Evolutionary conservation across 1,284 basidiomycete species (phyloP).

Genomic region (Ganoderma lingzhi): DNA sequence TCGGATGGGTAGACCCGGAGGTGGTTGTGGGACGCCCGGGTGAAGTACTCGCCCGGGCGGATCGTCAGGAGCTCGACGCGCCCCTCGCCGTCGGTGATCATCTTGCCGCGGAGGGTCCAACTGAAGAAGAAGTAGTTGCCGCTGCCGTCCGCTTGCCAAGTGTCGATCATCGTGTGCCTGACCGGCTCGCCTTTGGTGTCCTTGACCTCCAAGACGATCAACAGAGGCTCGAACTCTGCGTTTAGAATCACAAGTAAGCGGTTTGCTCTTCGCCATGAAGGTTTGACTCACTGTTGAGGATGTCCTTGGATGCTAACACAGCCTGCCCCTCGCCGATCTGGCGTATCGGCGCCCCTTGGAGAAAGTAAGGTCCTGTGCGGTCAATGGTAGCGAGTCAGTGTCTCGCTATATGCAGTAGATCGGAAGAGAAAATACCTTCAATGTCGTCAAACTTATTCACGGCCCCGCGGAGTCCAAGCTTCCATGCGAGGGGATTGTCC

Average conservation of each 20-base stretch:
- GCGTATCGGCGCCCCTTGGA: slow-evolving; percentile 35
- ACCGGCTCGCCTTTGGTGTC: slow-evolving; percentile 38
- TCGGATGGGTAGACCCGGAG: slow-evolving; percentile 26
- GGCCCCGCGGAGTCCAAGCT: not conserved
- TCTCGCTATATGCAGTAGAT: not conserved
- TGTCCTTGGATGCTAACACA: slow-evolving; percentile 34
- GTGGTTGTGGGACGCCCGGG: slow-evolving; percentile 39
- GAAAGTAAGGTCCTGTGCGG: slow-evolving; percentile 38
- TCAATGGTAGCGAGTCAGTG: not conserved
- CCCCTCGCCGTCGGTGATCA: slow-evolving; percentile 37
- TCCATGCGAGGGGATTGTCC: slow-evolving; percentile 18
- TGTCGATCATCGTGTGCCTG: slow-evolving; percentile 34
- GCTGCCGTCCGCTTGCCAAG: slow-evolving; percentile 40
- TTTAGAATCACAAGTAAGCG: not conserved
- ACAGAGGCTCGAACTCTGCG: slow-evolving; percentile 36
- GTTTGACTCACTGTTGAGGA: slow-evolving; percentile 34
- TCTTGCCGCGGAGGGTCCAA: slow-evolving; percentile 39
- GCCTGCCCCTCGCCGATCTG: slow-evolving; percentile 39
- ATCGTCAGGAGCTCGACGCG: slow-evolving; percentile 40
- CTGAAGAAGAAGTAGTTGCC: slow-evolving; percentile 37
- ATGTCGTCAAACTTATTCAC: slow-evolving; percentile 9
- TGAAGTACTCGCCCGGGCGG: slow-evolving; percentile 36
- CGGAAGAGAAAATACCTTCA: not conserved
- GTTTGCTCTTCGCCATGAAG: not conserved
- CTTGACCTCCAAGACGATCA: slow-evolving; percentile 35